Conservation (phyloP, 2,329 filamentous ascomycete species). For the Monilinia laxa region DNA sequence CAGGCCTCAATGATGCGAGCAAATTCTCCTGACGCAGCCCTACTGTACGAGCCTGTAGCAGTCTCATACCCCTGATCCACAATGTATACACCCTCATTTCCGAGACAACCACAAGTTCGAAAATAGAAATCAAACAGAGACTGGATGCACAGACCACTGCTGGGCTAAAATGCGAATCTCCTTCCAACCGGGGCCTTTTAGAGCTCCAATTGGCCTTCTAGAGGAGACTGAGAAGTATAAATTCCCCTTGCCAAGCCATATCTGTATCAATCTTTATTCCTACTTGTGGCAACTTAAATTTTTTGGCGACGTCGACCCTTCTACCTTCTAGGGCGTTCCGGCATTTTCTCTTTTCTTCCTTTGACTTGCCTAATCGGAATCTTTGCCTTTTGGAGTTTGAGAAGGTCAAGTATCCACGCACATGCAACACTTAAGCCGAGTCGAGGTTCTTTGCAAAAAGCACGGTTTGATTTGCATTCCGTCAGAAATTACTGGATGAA, state of each 20-base stretch:
- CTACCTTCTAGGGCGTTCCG: not conserved
- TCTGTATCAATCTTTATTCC: not conserved
- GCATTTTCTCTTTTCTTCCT: not conserved
- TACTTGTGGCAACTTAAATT: not conserved
- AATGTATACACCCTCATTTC: not conserved
- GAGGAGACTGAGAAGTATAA: constrained; percentile 11
- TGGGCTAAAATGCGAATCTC: not conserved
- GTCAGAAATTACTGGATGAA: constrained; percentile 6
- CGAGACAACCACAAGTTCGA: constrained; percentile 7
- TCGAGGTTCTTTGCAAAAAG: not conserved
- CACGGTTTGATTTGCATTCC: not conserved
- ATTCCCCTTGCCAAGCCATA: not conserved
- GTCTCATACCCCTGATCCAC: constrained; percentile 1
- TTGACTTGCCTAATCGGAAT: not conserved
- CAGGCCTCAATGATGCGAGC: constrained; percentile 2
- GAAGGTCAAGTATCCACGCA: not conserved
- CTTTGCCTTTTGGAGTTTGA: too few species aligned
- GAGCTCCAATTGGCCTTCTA: constrained; percentile 5
- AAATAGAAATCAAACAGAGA: constrained; percentile 13
- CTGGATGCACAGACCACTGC: constrained; percentile 17
- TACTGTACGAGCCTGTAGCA: constrained; percentile 11
- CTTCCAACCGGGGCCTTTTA: not conserved
- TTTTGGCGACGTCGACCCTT: not conserved
- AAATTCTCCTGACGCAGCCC: constrained; percentile 10
- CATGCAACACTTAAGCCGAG: not conserved